Evolutionary conservation across 345 rosid genomes (phyloP).

Genomic region (Trapa bicornis): DNA sequence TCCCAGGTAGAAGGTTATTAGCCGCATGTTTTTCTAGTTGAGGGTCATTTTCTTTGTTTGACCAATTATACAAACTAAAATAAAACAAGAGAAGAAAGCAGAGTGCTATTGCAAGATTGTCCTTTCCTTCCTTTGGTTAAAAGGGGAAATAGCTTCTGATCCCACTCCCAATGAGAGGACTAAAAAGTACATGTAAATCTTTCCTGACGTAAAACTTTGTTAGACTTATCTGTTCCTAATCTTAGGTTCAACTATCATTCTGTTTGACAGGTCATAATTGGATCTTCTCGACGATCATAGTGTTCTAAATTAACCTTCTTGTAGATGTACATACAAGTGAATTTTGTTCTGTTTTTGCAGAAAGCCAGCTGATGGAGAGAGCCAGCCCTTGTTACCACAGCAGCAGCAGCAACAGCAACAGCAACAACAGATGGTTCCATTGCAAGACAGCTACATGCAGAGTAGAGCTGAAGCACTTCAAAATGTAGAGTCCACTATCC

Average conservation of each 20-base stretch:
- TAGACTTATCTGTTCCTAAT: background rate
- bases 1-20: slow-evolving; percentile 20
- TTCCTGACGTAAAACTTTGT: background rate
- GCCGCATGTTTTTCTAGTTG: background rate
- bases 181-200: background rate
- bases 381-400: slow-evolving; percentile 25
- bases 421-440: slow-evolving; percentile 48
- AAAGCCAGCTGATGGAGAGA: slow-evolving; percentile 38
- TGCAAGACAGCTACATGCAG: slow-evolving; percentile 59
- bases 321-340: background rate
- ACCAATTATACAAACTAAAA: background rate
- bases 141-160: background rate
- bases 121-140: background rate
- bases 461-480: slow-evolving; percentile 66
- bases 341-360: slow-evolving; percentile 14
- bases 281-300: background rate
- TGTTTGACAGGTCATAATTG: background rate
- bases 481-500: slow-evolving; percentile 57
- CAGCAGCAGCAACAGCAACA: slow-evolving; percentile 15
- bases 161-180: background rate
- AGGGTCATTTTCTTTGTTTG: background rate
- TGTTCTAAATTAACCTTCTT: background rate
- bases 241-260: background rate
- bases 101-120: background rate
- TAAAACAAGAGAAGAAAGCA: background rate